Conservation (phyloP, 768 basidiomycete species). For the Serendipita indica region DNA sequence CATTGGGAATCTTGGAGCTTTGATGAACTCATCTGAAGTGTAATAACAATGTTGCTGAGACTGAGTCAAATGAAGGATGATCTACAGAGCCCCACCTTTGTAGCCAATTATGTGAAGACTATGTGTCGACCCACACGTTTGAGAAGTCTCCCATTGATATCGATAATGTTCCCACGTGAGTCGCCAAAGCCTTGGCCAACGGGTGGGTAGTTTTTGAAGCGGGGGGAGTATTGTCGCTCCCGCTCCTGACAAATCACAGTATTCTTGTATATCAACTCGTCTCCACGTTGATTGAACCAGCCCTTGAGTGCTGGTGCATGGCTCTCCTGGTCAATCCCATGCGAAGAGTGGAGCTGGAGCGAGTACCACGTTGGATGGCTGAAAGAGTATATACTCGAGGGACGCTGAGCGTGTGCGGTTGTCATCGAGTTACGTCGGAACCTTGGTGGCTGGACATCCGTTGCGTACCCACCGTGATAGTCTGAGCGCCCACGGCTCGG, state of each 20-base stretch:
- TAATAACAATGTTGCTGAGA: too few relatives aligned
- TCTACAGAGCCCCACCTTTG: too few relatives aligned
- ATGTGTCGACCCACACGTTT: background rate
- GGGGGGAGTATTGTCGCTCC: background rate
- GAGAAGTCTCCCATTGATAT: background rate
- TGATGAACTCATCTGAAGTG: too few relatives aligned
- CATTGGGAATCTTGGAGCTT: too few relatives aligned
- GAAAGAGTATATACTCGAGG: background rate
- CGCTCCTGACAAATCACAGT: background rate
- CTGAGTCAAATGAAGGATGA: too few relatives aligned
- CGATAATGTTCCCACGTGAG: constrained; percentile 1
- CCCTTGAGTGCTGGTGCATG: background rate
- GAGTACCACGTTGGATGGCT: background rate
- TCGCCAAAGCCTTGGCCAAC: background rate
- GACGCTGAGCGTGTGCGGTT: background rate
- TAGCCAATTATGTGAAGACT: too few relatives aligned
- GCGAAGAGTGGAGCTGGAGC: background rate
- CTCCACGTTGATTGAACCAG: constrained; percentile 4
- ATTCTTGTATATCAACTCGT: background rate
- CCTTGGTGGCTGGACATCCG: background rate
- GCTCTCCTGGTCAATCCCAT: too few relatives aligned
- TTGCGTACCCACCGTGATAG: background rate
- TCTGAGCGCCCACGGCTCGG: background rate
- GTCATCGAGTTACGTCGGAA: background rate
- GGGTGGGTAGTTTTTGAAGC: background rate